Evolutionary conservation across 1,284 basidiomycete species (phyloP).

Genomic region (Ustilago xerochloae): DNA sequence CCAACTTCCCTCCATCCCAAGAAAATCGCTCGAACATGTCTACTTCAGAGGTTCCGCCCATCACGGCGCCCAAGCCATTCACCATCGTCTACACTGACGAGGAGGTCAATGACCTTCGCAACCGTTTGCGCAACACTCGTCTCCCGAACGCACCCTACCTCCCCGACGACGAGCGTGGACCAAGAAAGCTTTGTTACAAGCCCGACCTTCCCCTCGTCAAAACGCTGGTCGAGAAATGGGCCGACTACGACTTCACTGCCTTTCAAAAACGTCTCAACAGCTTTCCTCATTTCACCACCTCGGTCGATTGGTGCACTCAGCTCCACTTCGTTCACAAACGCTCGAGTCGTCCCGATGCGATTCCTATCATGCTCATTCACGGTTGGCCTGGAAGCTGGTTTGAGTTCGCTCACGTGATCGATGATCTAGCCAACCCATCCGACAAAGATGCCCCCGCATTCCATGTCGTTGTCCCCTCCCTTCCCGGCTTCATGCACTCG

Average conservation of each 20-base stretch:
- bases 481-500: constrained; percentile 59
- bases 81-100: constrained; percentile 42
- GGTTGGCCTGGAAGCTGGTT: constrained; percentile 62
- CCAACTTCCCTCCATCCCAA: not conserved
- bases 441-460: constrained; percentile 51
- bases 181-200: constrained; percentile 25
- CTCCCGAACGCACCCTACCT: constrained; percentile 42
- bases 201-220: constrained; percentile 39
- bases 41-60: constrained; percentile 26
- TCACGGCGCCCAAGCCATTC: constrained; percentile 48
- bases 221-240: constrained; percentile 33
- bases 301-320: constrained; percentile 56
- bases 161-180: constrained; percentile 29
- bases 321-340: constrained; percentile 56
- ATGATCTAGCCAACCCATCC: constrained; percentile 38
- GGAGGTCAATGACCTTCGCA: constrained; percentile 39
- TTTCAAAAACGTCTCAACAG: constrained; percentile 32
- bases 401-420: constrained; percentile 48
- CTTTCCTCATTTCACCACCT: constrained; percentile 55
- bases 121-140: constrained; percentile 43
- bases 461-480: constrained; percentile 61
- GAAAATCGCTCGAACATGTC: constrained; percentile 6
- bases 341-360: constrained; percentile 47
- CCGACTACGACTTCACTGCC: constrained; percentile 28
- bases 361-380: constrained; percentile 62